Percentiles rank a stretch among this genome's conserved stretches.
phyloP scores from a whole-genome alignment of 2,329 filamentous ascomycete genomes.

The Hypomyces perniciosus region DNA sequence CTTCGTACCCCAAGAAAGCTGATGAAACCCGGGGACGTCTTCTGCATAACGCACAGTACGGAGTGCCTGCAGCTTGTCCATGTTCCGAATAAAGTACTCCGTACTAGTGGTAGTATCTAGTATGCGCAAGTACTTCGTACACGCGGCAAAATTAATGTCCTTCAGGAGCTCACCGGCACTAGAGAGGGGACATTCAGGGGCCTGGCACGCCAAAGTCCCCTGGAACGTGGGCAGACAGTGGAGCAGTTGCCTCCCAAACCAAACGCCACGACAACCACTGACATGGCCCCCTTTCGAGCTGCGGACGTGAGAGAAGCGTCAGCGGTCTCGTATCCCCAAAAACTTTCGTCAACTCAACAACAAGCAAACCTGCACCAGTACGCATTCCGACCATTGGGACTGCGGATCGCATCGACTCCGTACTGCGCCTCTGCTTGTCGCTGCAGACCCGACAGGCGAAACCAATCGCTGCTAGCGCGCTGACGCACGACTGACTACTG shows the following conservation, averaged over 20 bases:
- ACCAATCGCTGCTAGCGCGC: conserved; percentile 6
- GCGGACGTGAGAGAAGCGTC: not conserved
- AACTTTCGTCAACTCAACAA: conserved; percentile 1
- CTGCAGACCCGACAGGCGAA: not conserved
- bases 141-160: too few species aligned
- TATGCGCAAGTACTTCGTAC: too few species aligned
- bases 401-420: not conserved
- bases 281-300: conserved; percentile 5
- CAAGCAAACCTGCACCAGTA: not conserved
- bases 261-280: not conserved
- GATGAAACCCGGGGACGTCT: too few species aligned
- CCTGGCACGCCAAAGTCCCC: not conserved
- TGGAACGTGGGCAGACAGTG: conserved; percentile 6
- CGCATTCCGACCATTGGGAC: not conserved
- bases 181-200: conserved; percentile 5
- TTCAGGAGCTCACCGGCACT: not conserved
- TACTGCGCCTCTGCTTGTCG: conserved; percentile 9
- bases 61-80: conserved; percentile 1
- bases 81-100: not conserved
- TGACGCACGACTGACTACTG: conserved; percentile 8
- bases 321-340: conserved; percentile 1
- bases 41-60: not conserved
- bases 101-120: not conserved
- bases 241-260: not conserved
- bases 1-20: too few species aligned